A percentile compares a stretch with the other conserved stretches of the same genome.
Conservation (phyloP, 352 stramenopile species). For the Pythium dissotocum region DNA sequence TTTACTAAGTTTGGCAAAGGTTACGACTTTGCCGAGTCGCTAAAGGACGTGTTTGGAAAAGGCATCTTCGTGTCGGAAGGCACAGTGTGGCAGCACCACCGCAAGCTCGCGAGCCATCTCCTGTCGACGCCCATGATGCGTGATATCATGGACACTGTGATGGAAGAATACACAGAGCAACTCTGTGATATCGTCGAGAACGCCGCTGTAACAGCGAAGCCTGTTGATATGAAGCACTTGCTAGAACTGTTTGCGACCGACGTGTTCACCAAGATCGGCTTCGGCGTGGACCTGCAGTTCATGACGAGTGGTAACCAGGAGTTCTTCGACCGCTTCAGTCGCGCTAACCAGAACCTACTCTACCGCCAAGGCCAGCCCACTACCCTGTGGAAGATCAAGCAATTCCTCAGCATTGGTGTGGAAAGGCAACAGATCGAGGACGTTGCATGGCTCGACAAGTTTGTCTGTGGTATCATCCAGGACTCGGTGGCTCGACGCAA, state of each 20-base stretch:
- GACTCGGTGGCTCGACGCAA: constrained; percentile 13
- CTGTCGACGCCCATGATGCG: constrained; percentile 65
- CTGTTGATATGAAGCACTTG: constrained; percentile 44
- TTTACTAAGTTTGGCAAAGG: constrained; percentile 72
- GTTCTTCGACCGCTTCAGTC: constrained; percentile 3
- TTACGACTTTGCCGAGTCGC: constrained; percentile 28
- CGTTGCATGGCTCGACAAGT: constrained; percentile 22
- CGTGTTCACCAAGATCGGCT: constrained; percentile 60
- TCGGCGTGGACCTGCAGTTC: constrained; percentile 33
- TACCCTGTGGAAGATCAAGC: constrained; percentile 46
- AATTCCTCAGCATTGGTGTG: constrained; percentile 35
- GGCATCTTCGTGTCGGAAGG: constrained; percentile 50
- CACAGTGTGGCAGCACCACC: constrained; percentile 54
- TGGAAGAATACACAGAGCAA: constrained; percentile 30
- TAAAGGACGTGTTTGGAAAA: constrained; percentile 59
- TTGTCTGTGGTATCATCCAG: constrained; percentile 21
- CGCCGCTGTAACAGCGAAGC: neutral
- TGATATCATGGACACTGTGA: constrained; percentile 40
- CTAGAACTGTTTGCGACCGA: constrained; percentile 62
- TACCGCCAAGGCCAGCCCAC: constrained; percentile 19
- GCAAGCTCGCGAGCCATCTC: constrained; percentile 83
- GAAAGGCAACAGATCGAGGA: constrained; percentile 32
- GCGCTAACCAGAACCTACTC: constrained; percentile 3
- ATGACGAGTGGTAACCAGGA: constrained; percentile 7
- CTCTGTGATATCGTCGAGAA: constrained; percentile 34